These are phyloP conservation scores for Brassica cretica DNA, from an alignment of 345 rosid genomes.

Conservation along the genomic window DNA sequence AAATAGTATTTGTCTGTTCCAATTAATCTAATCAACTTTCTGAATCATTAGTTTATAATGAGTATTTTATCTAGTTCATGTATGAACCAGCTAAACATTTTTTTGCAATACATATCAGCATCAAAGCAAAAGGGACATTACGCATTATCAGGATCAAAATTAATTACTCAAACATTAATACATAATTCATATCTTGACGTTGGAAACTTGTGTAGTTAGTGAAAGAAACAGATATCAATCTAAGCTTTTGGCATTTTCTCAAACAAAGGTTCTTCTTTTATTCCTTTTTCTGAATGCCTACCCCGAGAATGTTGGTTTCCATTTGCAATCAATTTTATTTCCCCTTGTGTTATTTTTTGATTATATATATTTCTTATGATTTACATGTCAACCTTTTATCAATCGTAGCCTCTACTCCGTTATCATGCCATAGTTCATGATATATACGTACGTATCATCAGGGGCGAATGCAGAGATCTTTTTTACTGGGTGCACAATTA, in stretches of 20 bases:
- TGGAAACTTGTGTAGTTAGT: background rate
- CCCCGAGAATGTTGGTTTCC: background rate
- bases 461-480: too few relatives aligned
- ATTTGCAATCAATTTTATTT: background rate
- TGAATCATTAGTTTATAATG: background rate
- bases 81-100: background rate
- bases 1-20: background rate
- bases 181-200: background rate
- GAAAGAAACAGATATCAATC: background rate
- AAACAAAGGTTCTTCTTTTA: background rate
- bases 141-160: background rate
- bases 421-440: background rate
- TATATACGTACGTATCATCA: background rate
- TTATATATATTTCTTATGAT: background rate
- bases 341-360: background rate
- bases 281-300: background rate
- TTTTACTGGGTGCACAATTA: too few relatives aligned
- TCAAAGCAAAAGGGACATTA: background rate
- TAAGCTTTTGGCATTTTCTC: background rate
- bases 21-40: background rate
- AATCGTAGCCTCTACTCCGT: background rate
- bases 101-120: background rate
- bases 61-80: background rate
- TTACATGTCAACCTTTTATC: background rate
- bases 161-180: background rate